Percentiles rank a stretch among this genome's conserved stretches.
phyloP scores from a whole-genome alignment of 371 early-diverging fungal species.

The Zopfochytrium polystomum region DNA sequence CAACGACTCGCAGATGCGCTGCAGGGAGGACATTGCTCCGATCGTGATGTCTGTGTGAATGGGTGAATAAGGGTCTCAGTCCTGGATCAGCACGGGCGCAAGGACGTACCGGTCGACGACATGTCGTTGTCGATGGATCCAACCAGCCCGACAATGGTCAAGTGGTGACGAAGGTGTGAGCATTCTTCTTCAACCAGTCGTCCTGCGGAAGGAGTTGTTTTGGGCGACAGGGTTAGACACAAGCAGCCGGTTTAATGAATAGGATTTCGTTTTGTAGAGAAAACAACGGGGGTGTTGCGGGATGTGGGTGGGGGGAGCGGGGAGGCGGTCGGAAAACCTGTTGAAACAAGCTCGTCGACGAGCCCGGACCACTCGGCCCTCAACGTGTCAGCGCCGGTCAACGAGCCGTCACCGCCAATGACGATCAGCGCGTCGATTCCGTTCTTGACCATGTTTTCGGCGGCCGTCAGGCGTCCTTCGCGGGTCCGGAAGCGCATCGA shows the following conservation, averaged over 20 bases:
- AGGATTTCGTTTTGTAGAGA: too few species aligned
- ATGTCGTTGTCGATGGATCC: slow-evolving; percentile 98
- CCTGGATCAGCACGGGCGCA: background rate
- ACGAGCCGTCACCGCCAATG: slow-evolving; percentile 98
- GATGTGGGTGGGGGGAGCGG: too few species aligned
- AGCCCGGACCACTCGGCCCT: slow-evolving; percentile 89
- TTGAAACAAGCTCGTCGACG: slow-evolving; percentile 68
- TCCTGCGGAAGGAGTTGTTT: too few species aligned
- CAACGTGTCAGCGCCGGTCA: slow-evolving; percentile 95
- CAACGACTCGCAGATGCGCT: slow-evolving; percentile 95
- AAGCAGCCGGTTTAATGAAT: too few species aligned
- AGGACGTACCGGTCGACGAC: slow-evolving; percentile 71
- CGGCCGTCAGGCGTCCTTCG: slow-evolving; percentile 87
- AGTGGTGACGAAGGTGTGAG: slow-evolving; percentile 51
- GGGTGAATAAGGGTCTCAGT: slow-evolving; percentile 1
- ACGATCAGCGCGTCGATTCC: slow-evolving; percentile 96
- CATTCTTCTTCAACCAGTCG: slow-evolving; percentile 60
- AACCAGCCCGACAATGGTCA: slow-evolving; percentile 95
- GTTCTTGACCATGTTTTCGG: slow-evolving; percentile 79
- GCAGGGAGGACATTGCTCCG: slow-evolving; percentile 94
- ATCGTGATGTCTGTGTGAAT: slow-evolving; percentile 78
- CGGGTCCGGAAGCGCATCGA: slow-evolving; percentile 82
- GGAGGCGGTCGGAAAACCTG: slow-evolving; percentile 18
- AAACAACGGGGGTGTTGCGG: too few species aligned
- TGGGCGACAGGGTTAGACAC: too few species aligned